Conservation (phyloP, 331 rosid species). For the Erythrophleum ivorense region DNA sequence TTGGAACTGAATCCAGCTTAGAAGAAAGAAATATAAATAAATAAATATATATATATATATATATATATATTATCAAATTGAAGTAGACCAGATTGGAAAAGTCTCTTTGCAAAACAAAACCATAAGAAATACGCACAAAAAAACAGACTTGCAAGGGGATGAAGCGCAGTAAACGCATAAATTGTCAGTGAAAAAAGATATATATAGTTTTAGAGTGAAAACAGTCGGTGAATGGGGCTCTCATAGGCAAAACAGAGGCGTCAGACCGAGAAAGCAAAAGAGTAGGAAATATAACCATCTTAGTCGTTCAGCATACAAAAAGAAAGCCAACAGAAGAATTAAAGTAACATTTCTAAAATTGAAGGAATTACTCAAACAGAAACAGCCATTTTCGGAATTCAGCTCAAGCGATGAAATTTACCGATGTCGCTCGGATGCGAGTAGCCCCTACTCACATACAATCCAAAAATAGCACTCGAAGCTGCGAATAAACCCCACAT, state of each 20-base stretch:
- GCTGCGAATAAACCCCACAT: constrained; percentile 24
- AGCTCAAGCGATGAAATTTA: constrained; percentile 24
- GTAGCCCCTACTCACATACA: not conserved
- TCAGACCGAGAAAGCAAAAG: not conserved
- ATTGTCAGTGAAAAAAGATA: not conserved
- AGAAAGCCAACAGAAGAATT: not conserved
- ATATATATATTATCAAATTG: not conserved
- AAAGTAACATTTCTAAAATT: not conserved
- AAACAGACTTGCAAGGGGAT: not conserved
- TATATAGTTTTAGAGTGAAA: not conserved
- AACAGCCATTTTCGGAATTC: not conserved
- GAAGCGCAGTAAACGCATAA: not conserved
- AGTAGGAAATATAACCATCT: constrained; percentile 29
- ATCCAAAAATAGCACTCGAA: constrained; percentile 29
- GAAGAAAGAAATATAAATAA: not conserved
- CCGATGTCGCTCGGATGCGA: constrained; percentile 34
- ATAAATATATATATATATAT: too few relatives aligned
- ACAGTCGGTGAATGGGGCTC: constrained; percentile 22
- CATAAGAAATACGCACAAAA: not conserved
- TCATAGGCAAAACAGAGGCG: constrained; percentile 33
- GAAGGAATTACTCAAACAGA: not conserved
- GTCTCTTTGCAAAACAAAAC: not conserved
- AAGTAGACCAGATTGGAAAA: not conserved
- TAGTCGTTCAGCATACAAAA: not conserved
- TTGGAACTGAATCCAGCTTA: not conserved